A percentile compares a stretch with the other conserved stretches of the same genome.
Conservation (phyloP, 2,329 filamentous ascomycete genomes). For the Trichoderma polysporum region DNA sequence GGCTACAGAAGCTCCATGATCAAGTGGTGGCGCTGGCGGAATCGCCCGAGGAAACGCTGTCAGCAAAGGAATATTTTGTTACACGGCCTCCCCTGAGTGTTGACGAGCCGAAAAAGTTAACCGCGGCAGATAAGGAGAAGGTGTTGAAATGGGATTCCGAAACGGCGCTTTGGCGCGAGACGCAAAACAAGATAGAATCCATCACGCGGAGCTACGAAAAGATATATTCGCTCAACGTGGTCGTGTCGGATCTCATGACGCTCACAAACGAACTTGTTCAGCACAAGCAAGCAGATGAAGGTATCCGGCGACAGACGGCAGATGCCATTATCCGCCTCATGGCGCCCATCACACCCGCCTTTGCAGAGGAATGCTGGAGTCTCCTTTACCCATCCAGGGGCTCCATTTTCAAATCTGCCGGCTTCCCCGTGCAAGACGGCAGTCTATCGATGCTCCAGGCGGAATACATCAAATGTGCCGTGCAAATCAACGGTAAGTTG, state of each 20-base stretch:
- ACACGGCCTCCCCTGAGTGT: conserved; percentile 27
- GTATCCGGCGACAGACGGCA: conserved; percentile 50
- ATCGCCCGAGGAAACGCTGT: conserved; percentile 10
- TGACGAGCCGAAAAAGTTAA: conserved; percentile 26
- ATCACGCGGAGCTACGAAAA: conserved; percentile 68
- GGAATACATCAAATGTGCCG: conserved; percentile 57
- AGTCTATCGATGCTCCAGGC: conserved; percentile 51
- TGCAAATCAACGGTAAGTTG: conserved; percentile 80
- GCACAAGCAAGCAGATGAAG: conserved; percentile 38
- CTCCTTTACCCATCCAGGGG: conserved; percentile 44
- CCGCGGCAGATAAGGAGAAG: conserved; percentile 33
- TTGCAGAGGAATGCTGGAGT: conserved; percentile 79
- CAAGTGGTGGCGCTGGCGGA: conserved; percentile 42
- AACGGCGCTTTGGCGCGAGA: conserved; percentile 58
- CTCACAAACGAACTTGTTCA: conserved; percentile 69
- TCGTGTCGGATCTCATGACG: conserved; percentile 78
- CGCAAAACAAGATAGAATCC: conserved; percentile 65
- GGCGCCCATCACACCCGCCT: conserved; percentile 76
- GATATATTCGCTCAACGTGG: conserved; percentile 77
- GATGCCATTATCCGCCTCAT: conserved; percentile 67
- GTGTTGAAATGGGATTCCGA: conserved; percentile 47
- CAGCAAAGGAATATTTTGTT: conserved; percentile 40
- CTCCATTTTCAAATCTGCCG: conserved; percentile 47
- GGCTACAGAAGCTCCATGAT: conserved; percentile 69
- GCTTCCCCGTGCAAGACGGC: conserved; percentile 60